Base-by-base conservation (phyloP, 2,329 filamentous ascomycete species). In the Aureobasidium pullulans region DNA sequence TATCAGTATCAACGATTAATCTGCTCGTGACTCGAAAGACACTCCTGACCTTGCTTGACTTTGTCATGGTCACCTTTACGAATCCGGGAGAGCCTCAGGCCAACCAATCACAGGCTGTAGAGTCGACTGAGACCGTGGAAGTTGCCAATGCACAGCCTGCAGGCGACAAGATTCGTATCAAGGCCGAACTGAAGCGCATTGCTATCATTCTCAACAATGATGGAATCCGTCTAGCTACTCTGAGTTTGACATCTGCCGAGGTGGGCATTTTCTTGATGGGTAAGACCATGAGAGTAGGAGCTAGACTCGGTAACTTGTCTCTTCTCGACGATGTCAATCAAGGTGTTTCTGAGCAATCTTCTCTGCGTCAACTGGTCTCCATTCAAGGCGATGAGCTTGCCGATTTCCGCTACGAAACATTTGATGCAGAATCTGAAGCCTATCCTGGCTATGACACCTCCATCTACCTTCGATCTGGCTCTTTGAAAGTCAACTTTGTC, bases 361-460 rank as follows among this genome's bases (percentile, higher is more conserved):
- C 86, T 44, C 79, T 97, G 28, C 87, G 94, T 40, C 87, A 93
- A 64, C 81, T 99, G 23, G 86, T 99, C 42, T 93, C 91, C 0
- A 99, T 99, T 32, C 89, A 99, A 72, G 95, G 95, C 10, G 86
- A 97, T 59, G 92, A 97, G 62, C 82, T 99, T 16, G 93, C 93
- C 1, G 94, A 99, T 71, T 97, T 99, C 77, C 88, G 90, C 58
- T 99, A 99, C 67, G 90, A 99, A 73, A 99, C 94, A 0, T 99
- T 95, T 66, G 91, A 97, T 70, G 73, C 87, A 0, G 81, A 82
- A 23, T 85, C 86, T 2, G 82, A 87, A 57, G 81, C 84, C 10
- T 97, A 97, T 67, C 95, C 94, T 6, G 95, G 94, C 10, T 96
- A 97, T 68, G 93, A 97, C 70, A 94, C 90, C 13, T 93, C 92